Evolutionary conservation across 257 asterid species (phyloP).

Genomic region (Gentiana macrophylla): DNA sequence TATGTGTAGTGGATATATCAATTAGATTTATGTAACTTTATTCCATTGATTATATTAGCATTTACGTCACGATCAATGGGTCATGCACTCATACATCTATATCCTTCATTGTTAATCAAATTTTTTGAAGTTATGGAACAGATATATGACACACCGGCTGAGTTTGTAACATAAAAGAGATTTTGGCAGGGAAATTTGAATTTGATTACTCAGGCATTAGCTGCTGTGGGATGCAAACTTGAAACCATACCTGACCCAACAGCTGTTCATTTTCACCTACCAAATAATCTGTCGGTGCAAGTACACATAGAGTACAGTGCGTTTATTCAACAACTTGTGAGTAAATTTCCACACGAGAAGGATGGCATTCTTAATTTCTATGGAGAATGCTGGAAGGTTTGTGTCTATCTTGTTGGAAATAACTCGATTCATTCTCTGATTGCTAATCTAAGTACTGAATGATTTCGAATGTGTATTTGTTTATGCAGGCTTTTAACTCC

Average conservation of each 20-base stretch:
- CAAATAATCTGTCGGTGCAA: conserved; percentile 69
- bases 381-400: conserved; percentile 94
- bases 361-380: conserved; percentile 82
- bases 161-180: background rate
- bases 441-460: conserved; percentile 7
- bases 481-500: conserved; percentile 73
- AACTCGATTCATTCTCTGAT: conserved; percentile 8
- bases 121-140: no score
- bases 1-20: no score
- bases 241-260: conserved; percentile 94
- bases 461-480: conserved; percentile 9
- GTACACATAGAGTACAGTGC: conserved; percentile 73
- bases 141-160: background rate
- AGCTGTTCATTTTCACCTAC: conserved; percentile 89
- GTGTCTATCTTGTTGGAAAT: conserved; percentile 42
- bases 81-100: no score
- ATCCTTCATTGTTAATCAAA: no score
- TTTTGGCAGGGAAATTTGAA: conserved; percentile 75
- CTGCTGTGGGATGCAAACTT: conserved; percentile 86
- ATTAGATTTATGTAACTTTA: background rate
- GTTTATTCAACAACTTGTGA: conserved; percentile 59
- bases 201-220: conserved; percentile 90
- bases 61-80: no score
- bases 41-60: background rate
- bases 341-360: conserved; percentile 83